These are phyloP conservation scores for Ophiocytium majus DNA, from an alignment of 352 stramenopile genomes.

Conservation along the genomic window DNA sequence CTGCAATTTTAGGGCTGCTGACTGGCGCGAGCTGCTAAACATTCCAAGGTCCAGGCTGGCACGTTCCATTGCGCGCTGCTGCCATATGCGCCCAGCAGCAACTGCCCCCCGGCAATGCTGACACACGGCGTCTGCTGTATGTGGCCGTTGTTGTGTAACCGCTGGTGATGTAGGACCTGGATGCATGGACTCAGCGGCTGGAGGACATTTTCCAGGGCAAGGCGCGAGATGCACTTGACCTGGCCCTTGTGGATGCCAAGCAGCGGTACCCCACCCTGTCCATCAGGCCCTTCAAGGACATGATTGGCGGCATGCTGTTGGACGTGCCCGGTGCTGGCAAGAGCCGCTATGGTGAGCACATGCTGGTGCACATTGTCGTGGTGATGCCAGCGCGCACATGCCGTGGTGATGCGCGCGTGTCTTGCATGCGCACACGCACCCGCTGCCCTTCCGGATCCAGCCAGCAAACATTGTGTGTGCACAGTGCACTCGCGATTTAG, in stretches of 20 bases:
- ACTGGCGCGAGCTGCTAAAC: too few relatives aligned
- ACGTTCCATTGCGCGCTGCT: too few relatives aligned
- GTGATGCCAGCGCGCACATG: not conserved
- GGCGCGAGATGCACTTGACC: conserved; percentile 71
- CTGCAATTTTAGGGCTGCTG: too few relatives aligned
- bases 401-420: not conserved
- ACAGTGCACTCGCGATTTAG: too few relatives aligned
- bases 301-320: conserved; percentile 81
- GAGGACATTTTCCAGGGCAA: conserved; percentile 70
- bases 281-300: conserved; percentile 76
- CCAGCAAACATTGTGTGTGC: not conserved
- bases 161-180: too few relatives aligned
- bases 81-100: too few relatives aligned
- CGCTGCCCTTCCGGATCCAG: too few relatives aligned
- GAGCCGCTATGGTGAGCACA: conserved; percentile 65
- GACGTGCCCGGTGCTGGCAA: conserved; percentile 74
- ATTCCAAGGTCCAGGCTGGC: too few relatives aligned
- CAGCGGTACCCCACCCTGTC: conserved; percentile 71
- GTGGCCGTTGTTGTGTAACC: too few relatives aligned
- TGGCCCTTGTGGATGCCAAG: conserved; percentile 71
- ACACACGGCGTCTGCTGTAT: too few relatives aligned
- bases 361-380: not conserved
- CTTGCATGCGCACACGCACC: not conserved
- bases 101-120: too few relatives aligned
- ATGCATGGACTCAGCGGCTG: conserved; percentile 62